Conservation (phyloP, 1,139 yeast species). For the Ogataea hybrid region DNA sequence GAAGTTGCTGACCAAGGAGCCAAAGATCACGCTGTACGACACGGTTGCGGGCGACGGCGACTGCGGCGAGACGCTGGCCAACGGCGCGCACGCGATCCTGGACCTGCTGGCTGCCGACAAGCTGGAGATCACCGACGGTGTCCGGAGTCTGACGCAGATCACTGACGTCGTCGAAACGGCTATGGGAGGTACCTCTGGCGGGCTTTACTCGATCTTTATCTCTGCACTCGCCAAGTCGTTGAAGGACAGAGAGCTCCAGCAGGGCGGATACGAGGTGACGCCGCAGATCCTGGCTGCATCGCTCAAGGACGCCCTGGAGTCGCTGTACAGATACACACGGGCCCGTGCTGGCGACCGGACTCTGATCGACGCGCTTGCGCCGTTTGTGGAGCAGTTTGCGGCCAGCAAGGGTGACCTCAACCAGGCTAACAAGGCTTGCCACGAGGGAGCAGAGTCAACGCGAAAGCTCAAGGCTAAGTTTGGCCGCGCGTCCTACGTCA, state of each 20-base stretch:
- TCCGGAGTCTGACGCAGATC: slow-evolving; percentile 55
- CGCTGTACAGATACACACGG: slow-evolving; percentile 75
- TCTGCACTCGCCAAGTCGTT: slow-evolving; percentile 62
- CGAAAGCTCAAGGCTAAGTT: slow-evolving; percentile 76
- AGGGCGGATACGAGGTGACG: slow-evolving; percentile 35
- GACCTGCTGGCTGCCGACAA: slow-evolving; percentile 45
- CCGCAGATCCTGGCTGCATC: slow-evolving; percentile 41
- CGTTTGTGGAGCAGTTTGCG: slow-evolving; percentile 67
- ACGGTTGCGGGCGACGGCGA: slow-evolving; percentile 96
- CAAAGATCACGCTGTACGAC: slow-evolving; percentile 79
- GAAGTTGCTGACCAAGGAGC: slow-evolving; percentile 56
- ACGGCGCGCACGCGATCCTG: slow-evolving; percentile 75
- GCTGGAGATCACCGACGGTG: slow-evolving; percentile 43
- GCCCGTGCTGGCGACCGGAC: slow-evolving; percentile 93
- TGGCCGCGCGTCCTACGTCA: slow-evolving; percentile 91
- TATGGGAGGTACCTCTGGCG: slow-evolving; percentile 98
- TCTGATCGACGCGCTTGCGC: slow-evolving; percentile 81
- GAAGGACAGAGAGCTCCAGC: slow-evolving; percentile 30
- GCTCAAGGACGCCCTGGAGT: slow-evolving; percentile 51
- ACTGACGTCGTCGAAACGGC: slow-evolving; percentile 81
- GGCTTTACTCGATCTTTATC: slow-evolving; percentile 80
- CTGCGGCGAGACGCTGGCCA: slow-evolving; percentile 87
- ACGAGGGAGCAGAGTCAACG: slow-evolving; percentile 73
- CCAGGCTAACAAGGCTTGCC: slow-evolving; percentile 67
- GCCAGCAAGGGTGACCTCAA: slow-evolving; percentile 45